Conservation (phyloP, 1,139 yeast species). For the Neolecta irregularis region DNA sequence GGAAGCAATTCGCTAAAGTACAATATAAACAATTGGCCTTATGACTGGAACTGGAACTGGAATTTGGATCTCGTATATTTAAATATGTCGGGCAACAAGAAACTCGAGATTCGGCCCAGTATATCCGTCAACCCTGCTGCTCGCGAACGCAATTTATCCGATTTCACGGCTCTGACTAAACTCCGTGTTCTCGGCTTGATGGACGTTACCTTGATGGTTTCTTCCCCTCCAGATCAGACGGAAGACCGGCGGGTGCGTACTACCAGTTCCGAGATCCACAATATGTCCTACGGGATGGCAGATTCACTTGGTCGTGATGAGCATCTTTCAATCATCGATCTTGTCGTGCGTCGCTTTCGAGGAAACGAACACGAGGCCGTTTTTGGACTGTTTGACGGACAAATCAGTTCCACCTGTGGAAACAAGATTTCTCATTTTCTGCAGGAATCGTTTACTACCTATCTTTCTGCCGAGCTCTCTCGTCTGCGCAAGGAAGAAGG, state of each 20-base stretch:
- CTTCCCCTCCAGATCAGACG: slow-evolving; percentile 73
- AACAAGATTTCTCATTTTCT: slow-evolving; percentile 57
- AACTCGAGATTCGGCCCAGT: slow-evolving; percentile 67
- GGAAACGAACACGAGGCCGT: slow-evolving; percentile 62
- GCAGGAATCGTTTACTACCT: slow-evolving; percentile 53
- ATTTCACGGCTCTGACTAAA: slow-evolving; percentile 56
- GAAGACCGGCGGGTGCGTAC: slow-evolving; percentile 77
- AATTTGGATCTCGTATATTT: slow-evolving; percentile 62
- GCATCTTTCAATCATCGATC: slow-evolving; percentile 60
- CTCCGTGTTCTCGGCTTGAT: slow-evolving; percentile 69
- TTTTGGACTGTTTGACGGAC: slow-evolving; percentile 79
- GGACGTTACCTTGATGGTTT: slow-evolving; percentile 84
- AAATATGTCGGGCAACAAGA: slow-evolving; percentile 81
- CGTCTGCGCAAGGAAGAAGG: slow-evolving; percentile 33
- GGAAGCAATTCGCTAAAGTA: slow-evolving; percentile 84
- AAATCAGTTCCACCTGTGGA: slow-evolving; percentile 24
- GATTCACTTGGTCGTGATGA: slow-evolving; percentile 66
- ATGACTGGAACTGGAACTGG: slow-evolving; percentile 96
- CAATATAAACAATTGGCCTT: slow-evolving; percentile 85
- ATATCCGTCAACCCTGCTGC: slow-evolving; percentile 24
- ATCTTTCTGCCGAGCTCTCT: slow-evolving; percentile 48
- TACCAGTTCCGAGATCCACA: slow-evolving; percentile 68
- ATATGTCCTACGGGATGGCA: slow-evolving; percentile 78
- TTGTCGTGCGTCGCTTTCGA: slow-evolving; percentile 73
- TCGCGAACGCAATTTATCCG: slow-evolving; percentile 41